phyloP scores from a whole-genome alignment of 129 eudicot genomes.

The Dittrichia graveolens region DNA sequence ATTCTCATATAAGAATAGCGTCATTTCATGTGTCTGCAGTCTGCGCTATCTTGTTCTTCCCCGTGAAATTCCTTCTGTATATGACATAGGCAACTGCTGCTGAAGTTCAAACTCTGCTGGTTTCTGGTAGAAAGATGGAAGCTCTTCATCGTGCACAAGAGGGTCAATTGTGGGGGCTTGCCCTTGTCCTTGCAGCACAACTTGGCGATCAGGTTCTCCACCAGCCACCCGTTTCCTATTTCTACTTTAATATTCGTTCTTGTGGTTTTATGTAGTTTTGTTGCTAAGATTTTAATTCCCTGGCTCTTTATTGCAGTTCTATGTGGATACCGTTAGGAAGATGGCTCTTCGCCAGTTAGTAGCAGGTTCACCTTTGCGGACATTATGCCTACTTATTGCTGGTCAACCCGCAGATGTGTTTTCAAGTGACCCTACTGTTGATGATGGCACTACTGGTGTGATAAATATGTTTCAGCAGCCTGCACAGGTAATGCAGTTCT shows the following conservation, averaged over 20 bases:
- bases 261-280: constrained; percentile 1
- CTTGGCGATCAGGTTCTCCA: constrained; percentile 83
- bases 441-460: constrained; percentile 40
- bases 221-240: too few species aligned
- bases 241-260: neutral
- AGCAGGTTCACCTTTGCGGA: constrained; percentile 94
- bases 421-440: constrained; percentile 45
- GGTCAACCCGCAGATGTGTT: constrained; percentile 94
- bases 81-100: constrained; percentile 72
- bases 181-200: constrained; percentile 91
- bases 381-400: constrained; percentile 90
- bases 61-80: constrained; percentile 16
- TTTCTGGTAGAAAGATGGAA: constrained; percentile 84
- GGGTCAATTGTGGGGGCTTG: constrained; percentile 93
- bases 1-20: neutral
- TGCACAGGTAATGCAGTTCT: constrained; percentile 53
- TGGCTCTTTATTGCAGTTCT: constrained; percentile 62
- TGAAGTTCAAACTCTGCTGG: constrained; percentile 87
- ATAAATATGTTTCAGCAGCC: constrained; percentile 52
- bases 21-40: constrained; percentile 4
- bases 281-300: constrained; percentile 6
- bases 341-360: constrained; percentile 86
- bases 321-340: constrained; percentile 80
- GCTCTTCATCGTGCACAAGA: constrained; percentile 83
- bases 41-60: neutral